Evolutionary conservation across 192 early-diverging fungal species (phyloP).

Genomic region (Chytriomyces hyalinus): DNA sequence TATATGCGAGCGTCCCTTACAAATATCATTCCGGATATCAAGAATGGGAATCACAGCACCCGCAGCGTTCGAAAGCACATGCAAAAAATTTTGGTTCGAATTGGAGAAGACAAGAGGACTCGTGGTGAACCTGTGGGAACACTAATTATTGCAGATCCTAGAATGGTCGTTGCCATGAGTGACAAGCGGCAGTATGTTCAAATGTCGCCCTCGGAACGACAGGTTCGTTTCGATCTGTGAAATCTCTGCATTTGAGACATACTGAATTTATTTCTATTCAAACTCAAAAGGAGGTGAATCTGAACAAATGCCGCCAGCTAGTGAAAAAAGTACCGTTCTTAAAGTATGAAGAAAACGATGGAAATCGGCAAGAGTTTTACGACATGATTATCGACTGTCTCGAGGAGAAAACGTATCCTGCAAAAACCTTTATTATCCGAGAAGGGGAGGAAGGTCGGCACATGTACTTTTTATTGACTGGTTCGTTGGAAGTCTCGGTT

Average conservation of each 20-base stretch:
- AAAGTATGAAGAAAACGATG: not conserved
- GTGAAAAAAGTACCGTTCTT: conserved; percentile 24
- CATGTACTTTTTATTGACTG: conserved; percentile 19
- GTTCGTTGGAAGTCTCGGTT: conserved; percentile 2
- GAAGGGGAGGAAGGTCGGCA: conserved; percentile 8
- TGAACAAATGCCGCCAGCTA: conserved; percentile 5
- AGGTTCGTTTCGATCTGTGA: not conserved
- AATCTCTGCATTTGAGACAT: not conserved
- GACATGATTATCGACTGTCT: not conserved
- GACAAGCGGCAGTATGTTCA: conserved; percentile 2
- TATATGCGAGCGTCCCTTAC: conserved; percentile 7
- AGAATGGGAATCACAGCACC: not conserved
- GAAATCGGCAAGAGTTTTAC: not conserved
- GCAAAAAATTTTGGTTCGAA: conserved; percentile 7
- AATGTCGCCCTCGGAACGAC: not conserved
- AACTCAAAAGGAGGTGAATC: conserved; percentile 8
- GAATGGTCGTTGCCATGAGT: not conserved
- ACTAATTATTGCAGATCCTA: not conserved
- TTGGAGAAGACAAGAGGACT: conserved; percentile 27
- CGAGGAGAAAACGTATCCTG: not conserved
- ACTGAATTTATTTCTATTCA: not conserved
- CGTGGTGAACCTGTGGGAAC: conserved; percentile 5
- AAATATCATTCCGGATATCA: conserved; percentile 15
- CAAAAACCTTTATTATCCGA: not conserved
- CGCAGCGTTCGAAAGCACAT: not conserved